Base-by-base conservation (phyloP, 2,329 filamentous ascomycete genomes). In the Colletotrichum cordylinicola region DNA sequence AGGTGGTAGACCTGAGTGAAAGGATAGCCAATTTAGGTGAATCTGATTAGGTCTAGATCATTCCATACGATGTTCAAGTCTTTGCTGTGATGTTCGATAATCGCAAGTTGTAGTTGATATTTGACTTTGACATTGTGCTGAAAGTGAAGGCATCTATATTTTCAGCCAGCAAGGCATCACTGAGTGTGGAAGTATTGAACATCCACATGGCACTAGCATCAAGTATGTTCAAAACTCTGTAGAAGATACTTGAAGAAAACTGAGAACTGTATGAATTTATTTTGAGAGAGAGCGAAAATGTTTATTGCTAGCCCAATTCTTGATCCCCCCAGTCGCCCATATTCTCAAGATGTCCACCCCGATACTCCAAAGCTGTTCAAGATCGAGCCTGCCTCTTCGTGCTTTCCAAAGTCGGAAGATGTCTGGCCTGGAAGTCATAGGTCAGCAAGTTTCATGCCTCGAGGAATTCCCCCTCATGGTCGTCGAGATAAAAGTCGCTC, bases 191-290 rank as follows among this genome's bases (percentile, higher is more conserved):
- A 27, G 24, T 4, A 27, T 27, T 27, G 24, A 27, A 27, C 24
- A 27, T 27, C 24, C 24, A 27, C 24, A 27, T 27, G 4, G 24
- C 24, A 27, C 24, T 27, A 27, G 24, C 24, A 52, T 52, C 43
- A 8, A 3, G n/a, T 10, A 52, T 0, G 4, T 21, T 52, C 6
- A 21, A 2, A 4, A 4, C 0, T 13, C 1, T 13, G 6, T 13
- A 27, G 24, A 27, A 27, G 6, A 0, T 3, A 21, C 3, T 2
- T 8, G 1, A 21, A 4, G 2, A 24, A 52, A 2, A 24, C 8
- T 2, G 1, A 52, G 43, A 52, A 2, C 0, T 13, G 2, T 2
- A 27, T 9, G 18, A 7, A 6, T 48, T 6, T 1, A 6, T 0
- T 48, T 4, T 6, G 5, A 2, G 39, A 7, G 9, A 48, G 18